A percentile compares a stretch with the other conserved stretches of the same genome.
phyloP scores from a whole-genome alignment of 2,329 filamentous ascomycete species.

The Plenodomus tracheiphilus region DNA sequence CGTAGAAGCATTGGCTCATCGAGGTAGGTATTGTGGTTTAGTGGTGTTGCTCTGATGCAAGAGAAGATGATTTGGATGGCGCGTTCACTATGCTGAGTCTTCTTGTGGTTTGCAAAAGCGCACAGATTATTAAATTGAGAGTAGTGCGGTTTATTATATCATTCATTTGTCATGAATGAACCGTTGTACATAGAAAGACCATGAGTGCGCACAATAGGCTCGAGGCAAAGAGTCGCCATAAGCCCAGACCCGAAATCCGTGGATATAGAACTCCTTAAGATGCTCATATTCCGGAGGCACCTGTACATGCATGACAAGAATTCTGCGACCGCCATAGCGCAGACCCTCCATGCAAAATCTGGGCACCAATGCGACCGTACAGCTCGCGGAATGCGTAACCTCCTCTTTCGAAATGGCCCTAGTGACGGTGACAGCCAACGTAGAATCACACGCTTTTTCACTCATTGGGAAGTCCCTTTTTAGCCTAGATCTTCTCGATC shows the following conservation, averaged over 20 bases:
- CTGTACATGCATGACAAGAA: background rate
- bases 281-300: background rate
- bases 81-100: background rate
- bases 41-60: background rate
- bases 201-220: background rate
- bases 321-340: background rate
- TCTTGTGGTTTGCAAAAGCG: background rate
- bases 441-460: background rate
- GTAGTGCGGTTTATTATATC: no score
- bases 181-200: no score
- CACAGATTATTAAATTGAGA: no score
- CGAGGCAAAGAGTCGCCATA: background rate
- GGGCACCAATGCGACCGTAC: background rate
- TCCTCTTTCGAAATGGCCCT: background rate
- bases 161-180: no score
- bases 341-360: background rate
- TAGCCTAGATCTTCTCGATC: constrained; percentile 10
- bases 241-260: background rate
- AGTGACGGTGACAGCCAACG: background rate
- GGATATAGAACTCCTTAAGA: constrained; percentile 7
- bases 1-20: background rate
- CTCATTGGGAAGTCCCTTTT: background rate
- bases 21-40: background rate
- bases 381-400: background rate
- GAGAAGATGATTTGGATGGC: background rate